phyloP scores from a whole-genome alignment of 805 yeast species.

The Kockiozyma suomiensis region DNA sequence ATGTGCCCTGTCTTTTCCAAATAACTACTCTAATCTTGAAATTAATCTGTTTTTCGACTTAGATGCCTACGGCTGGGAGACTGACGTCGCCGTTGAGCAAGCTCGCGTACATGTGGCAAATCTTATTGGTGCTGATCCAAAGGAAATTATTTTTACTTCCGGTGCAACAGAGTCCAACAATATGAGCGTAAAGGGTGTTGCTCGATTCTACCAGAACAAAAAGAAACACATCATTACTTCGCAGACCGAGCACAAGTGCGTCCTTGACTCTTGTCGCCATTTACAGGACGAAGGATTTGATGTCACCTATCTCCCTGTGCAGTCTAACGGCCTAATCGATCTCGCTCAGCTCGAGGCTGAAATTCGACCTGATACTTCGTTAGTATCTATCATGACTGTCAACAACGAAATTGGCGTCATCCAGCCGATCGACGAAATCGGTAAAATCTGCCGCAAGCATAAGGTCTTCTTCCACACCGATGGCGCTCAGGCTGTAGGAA shows the following conservation, averaged over 20 bases:
- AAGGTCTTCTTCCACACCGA: slow-evolving; percentile 97
- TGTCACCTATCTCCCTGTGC: slow-evolving; percentile 88
- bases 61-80: slow-evolving; percentile 96
- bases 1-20: background rate
- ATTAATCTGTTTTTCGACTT: too few relatives aligned
- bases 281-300: slow-evolving; percentile 97
- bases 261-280: slow-evolving; percentile 92
- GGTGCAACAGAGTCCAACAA: slow-evolving; percentile 99
- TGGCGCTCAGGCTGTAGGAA: slow-evolving; percentile 96
- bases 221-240: slow-evolving; percentile 94
- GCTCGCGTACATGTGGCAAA: slow-evolving; percentile 84
- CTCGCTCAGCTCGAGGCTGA: slow-evolving; percentile 77
- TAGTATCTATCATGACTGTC: slow-evolving; percentile 95
- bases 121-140: slow-evolving; percentile 89
- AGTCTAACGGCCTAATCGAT: slow-evolving; percentile 74
- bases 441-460: slow-evolving; percentile 77
- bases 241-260: slow-evolving; percentile 98
- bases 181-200: slow-evolving; percentile 93
- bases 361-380: slow-evolving; percentile 85
- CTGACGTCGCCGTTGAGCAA: slow-evolving; percentile 84
- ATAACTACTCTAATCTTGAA: too few relatives aligned
- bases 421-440: slow-evolving; percentile 95
- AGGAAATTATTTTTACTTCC: slow-evolving; percentile 93
- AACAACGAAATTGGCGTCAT: slow-evolving; percentile 97
- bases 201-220: slow-evolving; percentile 84